These are phyloP conservation scores for Byssochlamys sp. DNA, from an alignment of 2,329 filamentous ascomycete species.

Conservation along the genomic window DNA sequence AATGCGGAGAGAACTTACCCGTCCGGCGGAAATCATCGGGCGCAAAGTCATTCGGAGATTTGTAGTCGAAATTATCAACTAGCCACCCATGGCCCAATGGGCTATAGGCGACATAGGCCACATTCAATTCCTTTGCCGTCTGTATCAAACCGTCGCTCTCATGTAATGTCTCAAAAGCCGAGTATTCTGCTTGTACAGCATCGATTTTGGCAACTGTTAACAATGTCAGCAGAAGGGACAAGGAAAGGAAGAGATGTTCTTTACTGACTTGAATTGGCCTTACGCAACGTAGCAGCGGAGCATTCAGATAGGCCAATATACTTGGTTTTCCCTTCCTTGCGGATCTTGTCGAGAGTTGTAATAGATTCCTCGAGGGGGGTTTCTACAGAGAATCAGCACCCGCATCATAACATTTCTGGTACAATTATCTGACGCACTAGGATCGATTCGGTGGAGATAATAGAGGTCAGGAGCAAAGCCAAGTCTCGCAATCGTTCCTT, in stretches of 20 bases:
- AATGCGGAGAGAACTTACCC: slow-evolving; percentile 15
- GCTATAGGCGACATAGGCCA: slow-evolving; percentile 40
- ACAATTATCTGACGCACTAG: slow-evolving; percentile 21
- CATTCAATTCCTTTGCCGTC: slow-evolving; percentile 30
- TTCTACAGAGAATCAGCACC: slow-evolving; percentile 10
- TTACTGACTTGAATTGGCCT: slow-evolving; percentile 35
- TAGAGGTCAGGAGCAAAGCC: slow-evolving; percentile 41
- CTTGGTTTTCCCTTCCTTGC: slow-evolving; percentile 39
- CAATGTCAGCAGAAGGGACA: slow-evolving; percentile 5
- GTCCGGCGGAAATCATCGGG: slow-evolving; percentile 33
- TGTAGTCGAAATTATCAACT: slow-evolving; percentile 35
- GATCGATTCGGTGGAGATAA: slow-evolving; percentile 38
- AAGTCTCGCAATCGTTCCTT: slow-evolving; percentile 41
- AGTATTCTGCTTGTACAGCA: slow-evolving; percentile 41
- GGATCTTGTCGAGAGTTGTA: slow-evolving; percentile 37
- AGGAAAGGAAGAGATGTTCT: background rate
- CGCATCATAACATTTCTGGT: background rate
- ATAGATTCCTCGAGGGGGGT: slow-evolving; percentile 43
- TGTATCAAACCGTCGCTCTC: slow-evolving; percentile 35
- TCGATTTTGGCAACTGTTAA: slow-evolving; percentile 38
- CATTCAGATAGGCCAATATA: slow-evolving; percentile 43
- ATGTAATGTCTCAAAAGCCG: slow-evolving; percentile 34
- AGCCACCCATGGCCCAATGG: slow-evolving; percentile 42
- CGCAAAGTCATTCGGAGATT: slow-evolving; percentile 39
- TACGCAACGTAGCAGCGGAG: slow-evolving; percentile 36